Evolutionary conservation across 441 rosid genomes (phyloP), one percentile per base, ranked within the genome.

Genomic region (Gossypium trilobum): DNA sequence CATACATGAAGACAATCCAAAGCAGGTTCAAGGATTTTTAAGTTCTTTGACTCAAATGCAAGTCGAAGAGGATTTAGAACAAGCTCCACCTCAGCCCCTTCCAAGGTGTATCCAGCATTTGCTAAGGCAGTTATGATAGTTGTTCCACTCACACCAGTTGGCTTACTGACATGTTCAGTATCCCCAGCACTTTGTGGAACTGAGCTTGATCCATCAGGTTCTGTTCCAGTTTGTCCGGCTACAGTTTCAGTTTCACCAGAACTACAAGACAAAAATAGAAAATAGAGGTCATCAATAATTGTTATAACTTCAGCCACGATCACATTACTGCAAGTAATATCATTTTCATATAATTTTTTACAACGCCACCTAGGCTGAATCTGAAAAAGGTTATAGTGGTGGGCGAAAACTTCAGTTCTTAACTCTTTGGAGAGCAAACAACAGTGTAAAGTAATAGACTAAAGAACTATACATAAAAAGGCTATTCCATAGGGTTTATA

Each of bases 1-100:
- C 95, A 58, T 90, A 95, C 99, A 89, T 95, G 99, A 81, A 92
- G 95, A 84, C 98, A 95, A 84, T 95, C 99, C 91, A 95, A 85
- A 69, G 99, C 98, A 84, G 95, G 89, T 79, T 95, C 98, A 61
- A 91, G 73, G 79, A 95, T 78, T 80, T 89, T 95, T 79, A 89
- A 78, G 85, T 85, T 89, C 88, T 90, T 93, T 36, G 99, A 88
- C 84, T 95, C 98, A 70, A 92, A 88, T 72, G 99, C 96, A 79
- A 91, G 89, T 71, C 95, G 91, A 22, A 95, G 92, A 79, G 95
- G 97, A 84, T 87, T 88, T 82, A 95, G 77, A 77, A 88, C 95
- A 88, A 95, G 91, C 80, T 92, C 97, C 57, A 78, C 91, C 77
- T 91, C 92, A 72, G 95, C 86, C 60, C 78, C 98, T 66, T 86